These are phyloP conservation scores for Apiotrichum porosum DNA, from an alignment of 1,284 basidiomycete species.

Conservation along the genomic window DNA sequence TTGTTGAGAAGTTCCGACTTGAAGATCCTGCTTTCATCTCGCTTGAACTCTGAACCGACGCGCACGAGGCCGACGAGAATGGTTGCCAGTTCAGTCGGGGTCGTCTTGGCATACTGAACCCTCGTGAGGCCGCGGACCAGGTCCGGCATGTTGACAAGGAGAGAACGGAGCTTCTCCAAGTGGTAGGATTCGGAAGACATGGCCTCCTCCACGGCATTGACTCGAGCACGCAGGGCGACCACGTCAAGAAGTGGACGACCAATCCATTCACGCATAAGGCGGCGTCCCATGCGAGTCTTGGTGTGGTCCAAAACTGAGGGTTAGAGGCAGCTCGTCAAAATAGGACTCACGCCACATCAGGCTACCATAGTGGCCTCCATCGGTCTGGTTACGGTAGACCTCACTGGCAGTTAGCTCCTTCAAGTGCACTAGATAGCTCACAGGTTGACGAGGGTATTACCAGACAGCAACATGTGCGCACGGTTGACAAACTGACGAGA, in stretches of 20 bases:
- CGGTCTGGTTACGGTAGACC: conserved; percentile 84
- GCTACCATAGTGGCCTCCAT: conserved; percentile 68
- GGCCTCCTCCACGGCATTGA: conserved; percentile 82
- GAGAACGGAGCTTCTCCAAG: conserved; percentile 59
- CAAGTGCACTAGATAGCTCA: conserved; percentile 36
- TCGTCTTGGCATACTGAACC: conserved; percentile 85
- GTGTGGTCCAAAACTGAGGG: conserved; percentile 54
- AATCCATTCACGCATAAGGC: conserved; percentile 80
- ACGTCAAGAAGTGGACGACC: conserved; percentile 76
- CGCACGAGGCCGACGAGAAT: conserved; percentile 73
- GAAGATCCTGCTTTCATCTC: conserved; percentile 57
- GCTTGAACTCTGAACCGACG: conserved; percentile 63
- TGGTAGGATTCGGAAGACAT: conserved; percentile 55
- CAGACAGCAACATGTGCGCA: conserved; percentile 81
- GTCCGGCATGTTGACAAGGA: conserved; percentile 75
- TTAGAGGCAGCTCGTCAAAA: conserved; percentile 4
- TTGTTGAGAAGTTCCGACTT: conserved; percentile 64
- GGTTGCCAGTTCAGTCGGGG: conserved; percentile 73
- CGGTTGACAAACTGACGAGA: conserved; percentile 72
- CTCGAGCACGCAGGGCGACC: conserved; percentile 62
- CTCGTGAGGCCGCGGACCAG: conserved; percentile 81
- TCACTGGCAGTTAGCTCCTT: conserved; percentile 54
- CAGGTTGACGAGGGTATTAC: conserved; percentile 82
- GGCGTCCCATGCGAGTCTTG: conserved; percentile 79
- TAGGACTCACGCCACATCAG: conserved; percentile 63